Evolutionary conservation across 2,329 filamentous ascomycete species (phyloP), one percentile per base, ranked within the genome.

Genomic region (Apiospora pterosperma): DNA sequence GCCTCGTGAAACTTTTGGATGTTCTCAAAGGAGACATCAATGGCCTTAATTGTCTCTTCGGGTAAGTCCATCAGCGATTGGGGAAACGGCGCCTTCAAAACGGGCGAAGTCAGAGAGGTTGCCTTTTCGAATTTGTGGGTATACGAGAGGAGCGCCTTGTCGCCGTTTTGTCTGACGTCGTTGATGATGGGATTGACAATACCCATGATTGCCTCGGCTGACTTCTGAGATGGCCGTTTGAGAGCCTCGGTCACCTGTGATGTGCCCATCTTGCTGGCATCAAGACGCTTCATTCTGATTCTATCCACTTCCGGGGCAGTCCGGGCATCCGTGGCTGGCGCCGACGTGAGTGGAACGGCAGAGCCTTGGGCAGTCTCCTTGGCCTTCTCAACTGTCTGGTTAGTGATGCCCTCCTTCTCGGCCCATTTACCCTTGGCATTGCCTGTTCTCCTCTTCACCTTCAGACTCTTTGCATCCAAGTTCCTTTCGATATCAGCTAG

Each of bases 91-190:
- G 96, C 95, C 73, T 89, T 91, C 68, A 99, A 83, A 16, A 99
- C 93, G 0, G 95, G 93, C 0, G 93, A 95, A 16, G 88, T 96
- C 66, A 99, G 83, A 3, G 92, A 95, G 0, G 92, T 97, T 0
- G 95, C 96, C 81, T 95, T 97, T 76, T 99, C 96, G 71, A 99
- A 99, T 78, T 96, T 97, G 85, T 97, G 94, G 1, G 96, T 98
- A 78, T 97, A 98, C 61, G 92, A 90, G 55, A 99, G 85, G 28
- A 99, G 84, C 3, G 93, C 94, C 72, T 90, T 90, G 78, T 99
- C 96, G 62, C 96, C 96, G 38, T 92, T 88, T 52, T 87, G 84
- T 64, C 90, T 91, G 63, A 99, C 91, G 59, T 94, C 92, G 65
- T 95, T 88, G 73, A 99, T 93, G 72, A 99, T 99, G 1, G 96